These are phyloP conservation scores for Dactylonectria estremocensis DNA, from an alignment of 2,329 filamentous ascomycete genomes.

Conservation along the genomic window DNA sequence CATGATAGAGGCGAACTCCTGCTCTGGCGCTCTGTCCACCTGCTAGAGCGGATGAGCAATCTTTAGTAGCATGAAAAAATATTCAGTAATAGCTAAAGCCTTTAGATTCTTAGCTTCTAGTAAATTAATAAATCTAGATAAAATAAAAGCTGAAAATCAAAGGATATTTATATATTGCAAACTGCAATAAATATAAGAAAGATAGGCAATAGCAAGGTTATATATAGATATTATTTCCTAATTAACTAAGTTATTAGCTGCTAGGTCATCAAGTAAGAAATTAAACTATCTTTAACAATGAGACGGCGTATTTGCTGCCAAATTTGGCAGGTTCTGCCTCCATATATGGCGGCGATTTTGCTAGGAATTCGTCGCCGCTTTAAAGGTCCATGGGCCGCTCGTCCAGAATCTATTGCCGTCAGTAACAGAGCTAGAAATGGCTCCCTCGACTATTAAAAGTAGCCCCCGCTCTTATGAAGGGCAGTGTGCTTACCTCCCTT, in stretches of 20 bases:
- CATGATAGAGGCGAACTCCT: conserved; percentile 13
- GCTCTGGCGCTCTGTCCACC: conserved; percentile 5
- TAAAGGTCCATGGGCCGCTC: not conserved
- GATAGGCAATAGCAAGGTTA: not conserved
- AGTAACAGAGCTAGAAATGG: not conserved
- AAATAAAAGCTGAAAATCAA: not conserved
- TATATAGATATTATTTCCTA: not conserved
- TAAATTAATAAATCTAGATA: not conserved
- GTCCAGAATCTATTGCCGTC: not conserved
- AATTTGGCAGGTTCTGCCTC: too few species aligned
- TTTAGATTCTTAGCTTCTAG: not conserved
- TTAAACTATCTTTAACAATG: too few species aligned
- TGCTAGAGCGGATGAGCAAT: conserved; percentile 1
- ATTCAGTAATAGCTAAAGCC: conserved; percentile 17
- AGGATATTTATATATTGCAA: not conserved
- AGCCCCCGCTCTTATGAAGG: not conserved
- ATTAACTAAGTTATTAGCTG: not conserved
- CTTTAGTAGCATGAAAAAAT: conserved; percentile 19
- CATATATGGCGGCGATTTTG: too few species aligned
- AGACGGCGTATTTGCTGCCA: too few species aligned
- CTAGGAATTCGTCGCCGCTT: too few species aligned
- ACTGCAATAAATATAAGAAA: not conserved
- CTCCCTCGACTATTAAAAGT: not conserved
- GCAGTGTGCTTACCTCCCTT: not conserved
- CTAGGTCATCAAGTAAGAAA: conserved; percentile 3